phyloP scores from a whole-genome alignment of 108 stramenopile species.

The Aurantiochytrium sp. region DNA sequence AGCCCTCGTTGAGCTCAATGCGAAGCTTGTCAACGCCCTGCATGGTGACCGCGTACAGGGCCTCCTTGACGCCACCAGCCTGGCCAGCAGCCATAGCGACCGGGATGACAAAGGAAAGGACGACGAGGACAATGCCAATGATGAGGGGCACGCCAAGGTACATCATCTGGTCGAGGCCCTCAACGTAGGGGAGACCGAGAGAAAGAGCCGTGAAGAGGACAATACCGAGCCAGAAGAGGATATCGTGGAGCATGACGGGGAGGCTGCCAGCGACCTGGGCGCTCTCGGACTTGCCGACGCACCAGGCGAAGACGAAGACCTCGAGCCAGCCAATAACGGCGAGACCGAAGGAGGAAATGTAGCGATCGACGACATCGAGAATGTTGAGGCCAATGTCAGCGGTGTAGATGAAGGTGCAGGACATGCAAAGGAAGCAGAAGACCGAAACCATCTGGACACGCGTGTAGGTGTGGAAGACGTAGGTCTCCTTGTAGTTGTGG shows the following conservation, averaged over 20 bases:
- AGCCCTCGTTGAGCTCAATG: slow-evolving; percentile 35
- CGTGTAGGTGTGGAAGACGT: not conserved
- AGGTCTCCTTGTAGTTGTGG: slow-evolving; percentile 27
- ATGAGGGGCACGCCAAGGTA: slow-evolving; percentile 29
- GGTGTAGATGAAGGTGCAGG: slow-evolving; percentile 41
- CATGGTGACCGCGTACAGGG: slow-evolving; percentile 41
- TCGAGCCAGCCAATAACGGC: slow-evolving; percentile 51
- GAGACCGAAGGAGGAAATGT: slow-evolving; percentile 60
- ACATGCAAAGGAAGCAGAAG: not conserved
- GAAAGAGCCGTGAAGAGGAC: slow-evolving; percentile 43
- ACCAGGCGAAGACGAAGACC: slow-evolving; percentile 54
- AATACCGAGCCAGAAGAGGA: slow-evolving; percentile 46
- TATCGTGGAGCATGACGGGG: slow-evolving; percentile 41
- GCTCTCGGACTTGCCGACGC: slow-evolving; percentile 42
- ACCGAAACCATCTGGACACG: slow-evolving; percentile 16
- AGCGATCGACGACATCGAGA: slow-evolving; percentile 56
- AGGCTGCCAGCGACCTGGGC: slow-evolving; percentile 31
- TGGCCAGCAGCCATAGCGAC: slow-evolving; percentile 16
- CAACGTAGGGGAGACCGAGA: slow-evolving; percentile 39
- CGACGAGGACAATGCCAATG: slow-evolving; percentile 26
- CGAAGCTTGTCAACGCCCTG: slow-evolving; percentile 32
- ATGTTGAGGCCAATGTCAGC: slow-evolving; percentile 58
- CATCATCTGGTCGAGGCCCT: slow-evolving; percentile 40
- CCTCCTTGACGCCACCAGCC: slow-evolving; percentile 36
- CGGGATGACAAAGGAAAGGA: slow-evolving; percentile 34